A percentile compares a stretch with the other conserved stretches of the same genome.
These are phyloP conservation scores for Epichloe amarillans DNA, from an alignment of 2,329 filamentous ascomycete species.

Conservation along the genomic window DNA sequence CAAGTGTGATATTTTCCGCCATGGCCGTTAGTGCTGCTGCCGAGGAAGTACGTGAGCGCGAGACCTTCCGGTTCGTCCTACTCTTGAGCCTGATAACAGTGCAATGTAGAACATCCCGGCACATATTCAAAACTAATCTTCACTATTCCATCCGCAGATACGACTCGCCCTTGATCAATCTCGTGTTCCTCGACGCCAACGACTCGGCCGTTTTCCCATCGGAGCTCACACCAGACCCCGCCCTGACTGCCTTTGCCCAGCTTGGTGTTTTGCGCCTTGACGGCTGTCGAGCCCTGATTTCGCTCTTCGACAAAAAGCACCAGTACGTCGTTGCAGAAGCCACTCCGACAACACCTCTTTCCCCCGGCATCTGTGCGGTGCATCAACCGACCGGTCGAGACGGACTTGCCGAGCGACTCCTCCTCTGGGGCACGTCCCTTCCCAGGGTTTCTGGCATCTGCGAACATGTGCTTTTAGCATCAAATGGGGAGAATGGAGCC, in stretches of 20 bases:
- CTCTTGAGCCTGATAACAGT: too few species aligned
- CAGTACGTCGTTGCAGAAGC: slow-evolving; percentile 40
- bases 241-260: slow-evolving; percentile 36
- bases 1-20: neutral
- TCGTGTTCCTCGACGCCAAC: neutral
- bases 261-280: slow-evolving; percentile 30
- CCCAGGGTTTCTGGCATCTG: slow-evolving; percentile 17
- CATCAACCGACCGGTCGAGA: slow-evolving; percentile 2
- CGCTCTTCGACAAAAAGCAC: slow-evolving; percentile 33
- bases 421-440: slow-evolving; percentile 19
- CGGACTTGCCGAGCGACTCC: slow-evolving; percentile 8
- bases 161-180: slow-evolving; percentile 5
- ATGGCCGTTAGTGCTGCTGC: slow-evolving; percentile 1
- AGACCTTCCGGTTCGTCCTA: slow-evolving; percentile 2
- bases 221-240: slow-evolving; percentile 18
- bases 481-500: neutral
- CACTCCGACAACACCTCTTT: slow-evolving; percentile 26
- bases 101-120: neutral
- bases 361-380: slow-evolving; percentile 6
- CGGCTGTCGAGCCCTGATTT: slow-evolving; percentile 30
- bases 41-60: slow-evolving; percentile 5
- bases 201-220: slow-evolving; percentile 1
- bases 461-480: slow-evolving; percentile 13
- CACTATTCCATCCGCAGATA: neutral
- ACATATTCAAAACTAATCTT: neutral